Conservation (phyloP, 768 basidiomycete species). For the Pulveroboletus sp. region DNA sequence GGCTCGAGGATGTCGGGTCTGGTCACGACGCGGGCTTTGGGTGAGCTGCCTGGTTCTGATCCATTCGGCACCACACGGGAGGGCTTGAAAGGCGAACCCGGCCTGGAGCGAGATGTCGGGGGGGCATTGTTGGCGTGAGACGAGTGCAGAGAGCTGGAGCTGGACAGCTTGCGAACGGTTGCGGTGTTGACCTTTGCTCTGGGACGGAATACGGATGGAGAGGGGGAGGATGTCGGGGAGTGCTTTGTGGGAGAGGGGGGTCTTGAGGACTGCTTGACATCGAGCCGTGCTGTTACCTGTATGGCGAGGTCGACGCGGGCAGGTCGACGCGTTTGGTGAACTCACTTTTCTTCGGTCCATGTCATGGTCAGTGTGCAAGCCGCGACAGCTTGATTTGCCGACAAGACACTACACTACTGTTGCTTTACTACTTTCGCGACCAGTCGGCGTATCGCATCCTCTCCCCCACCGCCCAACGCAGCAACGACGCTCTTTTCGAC, state of each 20-base stretch:
- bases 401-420: neutral
- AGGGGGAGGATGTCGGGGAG: conserved; percentile 22
- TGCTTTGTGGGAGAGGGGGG: conserved; percentile 50
- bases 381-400: conserved; percentile 7
- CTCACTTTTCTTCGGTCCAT: conserved; percentile 51
- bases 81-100: conserved; percentile 37
- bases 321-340: neutral
- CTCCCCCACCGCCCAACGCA: conserved; percentile 56
- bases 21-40: conserved; percentile 24
- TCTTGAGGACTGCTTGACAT: conserved; percentile 41
- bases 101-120: conserved; percentile 42
- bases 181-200: conserved; percentile 65
- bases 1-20: conserved; percentile 28
- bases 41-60: conserved; percentile 24
- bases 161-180: conserved; percentile 30
- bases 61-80: conserved; percentile 34
- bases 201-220: conserved; percentile 38
- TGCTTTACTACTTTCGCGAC: conserved; percentile 53
- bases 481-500: conserved; percentile 80
- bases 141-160: conserved; percentile 18
- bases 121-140: conserved; percentile 26
- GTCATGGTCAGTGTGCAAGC: conserved; percentile 6
- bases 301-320: conserved; percentile 13
- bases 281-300: conserved; percentile 56
- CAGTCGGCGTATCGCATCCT: conserved; percentile 43